Evolutionary conservation across 2,329 filamentous ascomycete species (phyloP), one percentile per base, ranked within the genome.

Genomic region (Monosporascus sp.): DNA sequence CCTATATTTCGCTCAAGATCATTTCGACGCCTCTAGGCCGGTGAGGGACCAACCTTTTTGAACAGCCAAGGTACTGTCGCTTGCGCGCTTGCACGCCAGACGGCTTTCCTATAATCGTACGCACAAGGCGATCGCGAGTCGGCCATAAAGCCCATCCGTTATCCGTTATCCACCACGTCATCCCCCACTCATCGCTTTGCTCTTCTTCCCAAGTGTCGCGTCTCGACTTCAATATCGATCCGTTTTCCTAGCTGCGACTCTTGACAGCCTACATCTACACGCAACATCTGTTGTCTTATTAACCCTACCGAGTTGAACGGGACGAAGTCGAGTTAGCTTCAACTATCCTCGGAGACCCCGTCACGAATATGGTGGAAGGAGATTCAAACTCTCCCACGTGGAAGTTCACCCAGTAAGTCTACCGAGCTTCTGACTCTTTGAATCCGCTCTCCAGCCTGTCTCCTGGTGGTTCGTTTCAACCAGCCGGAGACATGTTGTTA

Each of bases 391-490:
- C 90, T 78, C 92, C 92, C 72, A 97, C 92, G 77, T 97, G 93
- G 93, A 97, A 97, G 83, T 97, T 97, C 79, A 97, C 93, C 75
- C 93, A 97, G 92, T 96, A 89, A 76, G 91, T 52, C 51, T 57
- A 52, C 49, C 56, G 49, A 56, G 46, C 46, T 54, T 49, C 56
- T 61, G 54, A 66, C 52, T 58, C 51, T 59, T 69, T 60, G 66
- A 59, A 64, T 59, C 59, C 56, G 54, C 56, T 47, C 53, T 68
- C n/a, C 16, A 5, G 38, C 17, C 17, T 19, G 6, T 16, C 38
- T 41, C 38, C 9, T 8, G 3, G 19, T 41, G 17, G 17, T 41
- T 19, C 17, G 17, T 41, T 11, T 19, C 38, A 5, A n/a, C 19
- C 38, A n/a, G 17, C 38, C 31, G 11, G 31, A 34, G 5, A 11